Evolutionary conservation across 257 asterid genomes (phyloP).

Genomic region (Salvia miltiorrhiza): DNA sequence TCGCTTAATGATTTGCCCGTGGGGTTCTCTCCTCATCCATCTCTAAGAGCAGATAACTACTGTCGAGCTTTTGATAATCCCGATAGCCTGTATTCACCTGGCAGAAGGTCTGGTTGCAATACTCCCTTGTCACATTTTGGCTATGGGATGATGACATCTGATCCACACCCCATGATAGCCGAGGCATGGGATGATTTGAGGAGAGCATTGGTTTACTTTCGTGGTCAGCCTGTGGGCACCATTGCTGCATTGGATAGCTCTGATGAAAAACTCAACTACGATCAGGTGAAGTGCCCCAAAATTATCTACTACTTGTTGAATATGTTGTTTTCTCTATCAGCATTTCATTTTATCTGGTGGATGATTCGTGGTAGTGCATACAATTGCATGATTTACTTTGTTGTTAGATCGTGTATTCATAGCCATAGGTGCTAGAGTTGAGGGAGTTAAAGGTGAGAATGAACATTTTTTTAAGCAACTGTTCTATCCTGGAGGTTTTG

Average conservation of each 20-base stretch:
- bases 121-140: constrained; percentile 58
- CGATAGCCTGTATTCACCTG: constrained; percentile 47
- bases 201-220: constrained; percentile 67
- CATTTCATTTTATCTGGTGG: background rate
- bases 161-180: constrained; percentile 53
- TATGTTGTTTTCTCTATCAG: background rate
- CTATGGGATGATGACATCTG: constrained; percentile 14
- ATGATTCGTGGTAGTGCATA: background rate
- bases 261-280: constrained; percentile 83
- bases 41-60: constrained; percentile 44
- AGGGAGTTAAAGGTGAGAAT: background rate
- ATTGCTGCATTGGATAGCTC: constrained; percentile 78
- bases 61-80: constrained; percentile 45
- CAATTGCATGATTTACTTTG: background rate
- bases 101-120: constrained; percentile 48
- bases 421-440: background rate
- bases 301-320: background rate
- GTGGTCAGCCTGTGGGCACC: constrained; percentile 85
- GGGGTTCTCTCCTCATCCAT: constrained; percentile 55
- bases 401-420: background rate
- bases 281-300: constrained; percentile 51
- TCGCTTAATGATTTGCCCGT: constrained; percentile 47
- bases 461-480: background rate
- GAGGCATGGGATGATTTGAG: constrained; percentile 82
- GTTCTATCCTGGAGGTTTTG: background rate